Conservation (phyloP, 2,329 filamentous ascomycete species). For the Beauveria caledonica region DNA sequence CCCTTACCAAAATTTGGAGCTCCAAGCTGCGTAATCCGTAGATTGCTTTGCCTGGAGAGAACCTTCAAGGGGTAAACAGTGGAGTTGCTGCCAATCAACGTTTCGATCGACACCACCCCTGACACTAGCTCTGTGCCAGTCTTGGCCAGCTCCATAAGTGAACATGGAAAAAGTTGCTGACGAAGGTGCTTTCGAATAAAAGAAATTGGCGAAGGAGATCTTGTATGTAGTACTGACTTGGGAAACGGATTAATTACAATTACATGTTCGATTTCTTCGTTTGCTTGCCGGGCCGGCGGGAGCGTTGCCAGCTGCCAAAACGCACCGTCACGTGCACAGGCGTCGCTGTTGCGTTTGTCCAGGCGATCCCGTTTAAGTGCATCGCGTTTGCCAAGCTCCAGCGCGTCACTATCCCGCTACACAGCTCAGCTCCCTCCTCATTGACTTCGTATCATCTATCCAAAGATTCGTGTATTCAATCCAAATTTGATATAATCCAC, state of each 20-base stretch:
- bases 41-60: conserved; percentile 8
- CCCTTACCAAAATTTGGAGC: conserved; percentile 4
- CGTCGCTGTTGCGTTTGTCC: conserved; percentile 5
- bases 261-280: not conserved
- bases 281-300: not conserved
- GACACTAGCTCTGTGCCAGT: conserved; percentile 4
- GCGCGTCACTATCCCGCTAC: conserved; percentile 1
- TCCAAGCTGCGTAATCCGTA: conserved; percentile 8
- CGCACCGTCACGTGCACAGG: conserved; percentile 5
- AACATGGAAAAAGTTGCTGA: not conserved
- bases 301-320: conserved; percentile 1
- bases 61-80: conserved; percentile 9
- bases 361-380: not conserved
- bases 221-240: not conserved
- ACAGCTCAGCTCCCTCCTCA: not conserved
- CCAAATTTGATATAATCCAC: not conserved
- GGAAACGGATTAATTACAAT: not conserved
- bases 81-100: conserved; percentile 9
- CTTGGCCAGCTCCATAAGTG: conserved; percentile 1
- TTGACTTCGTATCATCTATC: not conserved
- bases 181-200: not conserved
- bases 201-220: not conserved
- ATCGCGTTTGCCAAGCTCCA: conserved; percentile 1
- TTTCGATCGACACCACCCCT: conserved; percentile 7
- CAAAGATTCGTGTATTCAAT: not conserved